Evolutionary conservation across 164 flowering plant genomes (phyloP).

Genomic region (Vitis rupestris): DNA sequence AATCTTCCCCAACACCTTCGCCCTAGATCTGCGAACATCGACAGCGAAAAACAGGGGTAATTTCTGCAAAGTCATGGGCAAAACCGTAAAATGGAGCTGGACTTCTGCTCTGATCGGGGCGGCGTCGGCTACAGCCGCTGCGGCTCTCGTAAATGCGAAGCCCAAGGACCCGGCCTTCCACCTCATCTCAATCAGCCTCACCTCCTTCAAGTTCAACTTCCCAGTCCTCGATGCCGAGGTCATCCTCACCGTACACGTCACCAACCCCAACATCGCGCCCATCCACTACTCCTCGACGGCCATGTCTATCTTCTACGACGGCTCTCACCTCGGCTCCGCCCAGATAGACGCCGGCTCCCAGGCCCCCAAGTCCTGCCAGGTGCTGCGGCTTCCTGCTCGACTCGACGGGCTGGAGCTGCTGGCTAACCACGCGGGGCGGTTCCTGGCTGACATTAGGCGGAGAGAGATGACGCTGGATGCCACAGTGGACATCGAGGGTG

Average conservation of each 20-base stretch:
- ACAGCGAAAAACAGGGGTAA: neutral
- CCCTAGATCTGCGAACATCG: neutral
- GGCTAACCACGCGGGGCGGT: conserved; percentile 47
- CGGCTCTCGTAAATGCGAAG: conserved; percentile 36
- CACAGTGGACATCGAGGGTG: conserved; percentile 62
- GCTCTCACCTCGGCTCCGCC: conserved; percentile 70
- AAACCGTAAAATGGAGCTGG: conserved; percentile 37
- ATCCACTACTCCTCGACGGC: conserved; percentile 64
- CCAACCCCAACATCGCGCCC: conserved; percentile 82
- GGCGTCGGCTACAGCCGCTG: conserved; percentile 52
- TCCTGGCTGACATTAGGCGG: conserved; percentile 58
- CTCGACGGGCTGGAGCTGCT: conserved; percentile 61
- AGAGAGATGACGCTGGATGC: conserved; percentile 83
- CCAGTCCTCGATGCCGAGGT: conserved; percentile 70
- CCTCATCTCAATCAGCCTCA: conserved; percentile 62
- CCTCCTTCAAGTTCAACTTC: conserved; percentile 62
- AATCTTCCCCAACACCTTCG: neutral
- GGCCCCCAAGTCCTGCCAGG: conserved; percentile 55
- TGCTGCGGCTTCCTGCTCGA: conserved; percentile 66
- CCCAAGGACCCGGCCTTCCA: conserved; percentile 81
- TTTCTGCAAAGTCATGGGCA: conserved; percentile 1
- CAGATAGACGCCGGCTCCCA: conserved; percentile 72
- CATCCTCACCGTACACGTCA: conserved; percentile 79
- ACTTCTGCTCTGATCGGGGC: conserved; percentile 53
- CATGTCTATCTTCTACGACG: conserved; percentile 80